Evolutionary conservation across 129 eudicot genomes (phyloP), one percentile per base, ranked within the genome.

Genomic region (Helianthus annuus): DNA sequence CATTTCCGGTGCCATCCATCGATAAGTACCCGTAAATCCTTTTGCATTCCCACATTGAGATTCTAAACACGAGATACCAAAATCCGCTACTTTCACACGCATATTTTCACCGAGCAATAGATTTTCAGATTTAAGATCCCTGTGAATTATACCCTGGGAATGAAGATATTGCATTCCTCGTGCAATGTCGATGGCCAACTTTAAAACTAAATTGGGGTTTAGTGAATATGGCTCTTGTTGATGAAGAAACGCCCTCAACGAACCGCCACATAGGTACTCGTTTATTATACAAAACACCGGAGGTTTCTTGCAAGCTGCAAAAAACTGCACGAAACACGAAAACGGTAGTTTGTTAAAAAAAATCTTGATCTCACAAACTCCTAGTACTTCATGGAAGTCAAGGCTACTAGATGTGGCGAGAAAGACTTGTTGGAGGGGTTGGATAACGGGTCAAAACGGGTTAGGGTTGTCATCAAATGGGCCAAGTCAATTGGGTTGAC

Each of bases 1-100:
- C 99, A 94, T 94, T 74, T 94, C 99, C 0, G 99, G 99, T 17
- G 99, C 97, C 97, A 94, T 94, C 99, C 99, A 94, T 14, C 97
- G 94, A 64, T 94, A 94, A 14, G 99, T 94, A 36, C 99, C 97
- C 2, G 97, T 88, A 71, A 94, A 94, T 71, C 99, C 97, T 69
- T 90, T 94, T 51, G 88, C 85, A 80, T 83, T 84, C 42, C 99
- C 96, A 63, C 93, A 86, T 63, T 94, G 96, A 61, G 96, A 83
- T 82, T 94, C 99, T 69, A 90, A 85, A 61, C 99, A 94, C 32
- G 99, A 94, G 67, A 94, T 94, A 1, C 97, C 99, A 62, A 94
- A 94, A 85, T 90, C 99, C 10, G 99, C 99, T 42, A 94, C 99
- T 67, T 94, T 94, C 46, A 94, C 97, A 36, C 83, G 77, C 99